Conservation (phyloP, 768 basidiomycete species). For the Kwoniella heveanensis region DNA sequence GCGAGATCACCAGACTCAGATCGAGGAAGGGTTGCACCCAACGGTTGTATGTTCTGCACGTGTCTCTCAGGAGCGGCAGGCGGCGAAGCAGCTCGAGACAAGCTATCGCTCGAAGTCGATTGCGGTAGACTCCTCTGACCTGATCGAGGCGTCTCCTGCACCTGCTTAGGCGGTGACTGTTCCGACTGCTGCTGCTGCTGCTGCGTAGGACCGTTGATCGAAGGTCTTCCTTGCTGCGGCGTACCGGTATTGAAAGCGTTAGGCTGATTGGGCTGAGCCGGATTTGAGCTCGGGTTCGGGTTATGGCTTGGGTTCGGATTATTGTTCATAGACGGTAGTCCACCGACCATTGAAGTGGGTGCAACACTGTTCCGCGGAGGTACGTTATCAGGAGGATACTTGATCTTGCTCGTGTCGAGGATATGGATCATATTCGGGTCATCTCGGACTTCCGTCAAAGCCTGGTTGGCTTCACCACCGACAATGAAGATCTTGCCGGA, state of each 20-base stretch:
- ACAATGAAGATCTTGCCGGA: constrained; percentile 83
- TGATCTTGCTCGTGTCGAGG: constrained; percentile 94
- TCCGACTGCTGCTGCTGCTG: background rate
- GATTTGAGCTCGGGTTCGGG: background rate
- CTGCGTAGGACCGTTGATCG: background rate
- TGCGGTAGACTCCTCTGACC: constrained; percentile 20
- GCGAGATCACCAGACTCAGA: constrained; percentile 28
- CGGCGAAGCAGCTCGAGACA: constrained; percentile 32
- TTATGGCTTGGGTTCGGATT: constrained; percentile 27
- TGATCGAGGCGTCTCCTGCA: constrained; percentile 29
- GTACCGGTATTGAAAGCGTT: background rate
- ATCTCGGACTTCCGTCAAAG: constrained; percentile 66
- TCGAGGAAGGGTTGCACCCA: constrained; percentile 23
- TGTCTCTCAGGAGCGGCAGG: constrained; percentile 18
- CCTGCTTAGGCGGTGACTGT: constrained; percentile 20
- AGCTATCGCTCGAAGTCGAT: constrained; percentile 37
- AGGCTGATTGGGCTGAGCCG: background rate
- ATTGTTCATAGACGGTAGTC: constrained; percentile 7
- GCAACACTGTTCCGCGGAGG: constrained; percentile 49
- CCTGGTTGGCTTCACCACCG: constrained; percentile 85
- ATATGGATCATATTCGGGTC: constrained; percentile 83
- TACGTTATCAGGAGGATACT: constrained; percentile 73
- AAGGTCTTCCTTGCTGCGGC: background rate
- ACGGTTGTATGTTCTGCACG: constrained; percentile 7
- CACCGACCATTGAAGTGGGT: constrained; percentile 6